Evolutionary conservation across 306 rosid species (phyloP), one percentile per base, ranked within the genome.

Genomic region (Leucaena leucocephala): DNA sequence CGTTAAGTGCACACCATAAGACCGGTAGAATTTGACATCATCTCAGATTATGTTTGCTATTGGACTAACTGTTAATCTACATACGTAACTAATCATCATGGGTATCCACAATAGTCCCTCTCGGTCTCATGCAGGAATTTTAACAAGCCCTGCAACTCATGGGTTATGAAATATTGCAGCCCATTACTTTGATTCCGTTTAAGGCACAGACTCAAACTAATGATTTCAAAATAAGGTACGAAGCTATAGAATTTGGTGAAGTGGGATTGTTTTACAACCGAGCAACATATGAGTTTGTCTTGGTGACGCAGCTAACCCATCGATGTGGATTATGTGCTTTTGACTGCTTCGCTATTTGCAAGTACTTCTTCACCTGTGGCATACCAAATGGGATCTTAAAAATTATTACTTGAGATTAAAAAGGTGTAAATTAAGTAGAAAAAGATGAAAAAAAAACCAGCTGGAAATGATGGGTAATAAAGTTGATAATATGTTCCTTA

Each of bases 301-400:
- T 89, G 15, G 99, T 89, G 71, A 91, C 97, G 74, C 91, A 93
- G 84, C 98, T 86, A 88, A 95, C 97, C 99, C 98, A 95, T 59
- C 96, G 88, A 84, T 95, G 93, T 2, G 92, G 94, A 84, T 91
- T 90, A 7, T 87, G 80, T 11, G 88, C 40, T 80, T 88, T 90
- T 2, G 91, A 84, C 85, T 84, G 89, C 91, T 89, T 91, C 21
- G 91, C 90, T 80, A 95, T 95, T 79, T 93, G 99, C 90, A 93
- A 89, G 81, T 93, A 95, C 82, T 91, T 95, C 82, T 91, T 95
- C 65, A 95, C 98, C 99, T 95, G 93, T 3, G 34, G 52, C 90
- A 74, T 62, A 62, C 80, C 54, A 70, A 72, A 15, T 38, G 45
- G 69, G 72, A 75, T 82, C 59, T 63, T 75, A 79, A 57, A 81